Conservation (phyloP, 805 yeast species). For the Clavispora vitiphila region DNA sequence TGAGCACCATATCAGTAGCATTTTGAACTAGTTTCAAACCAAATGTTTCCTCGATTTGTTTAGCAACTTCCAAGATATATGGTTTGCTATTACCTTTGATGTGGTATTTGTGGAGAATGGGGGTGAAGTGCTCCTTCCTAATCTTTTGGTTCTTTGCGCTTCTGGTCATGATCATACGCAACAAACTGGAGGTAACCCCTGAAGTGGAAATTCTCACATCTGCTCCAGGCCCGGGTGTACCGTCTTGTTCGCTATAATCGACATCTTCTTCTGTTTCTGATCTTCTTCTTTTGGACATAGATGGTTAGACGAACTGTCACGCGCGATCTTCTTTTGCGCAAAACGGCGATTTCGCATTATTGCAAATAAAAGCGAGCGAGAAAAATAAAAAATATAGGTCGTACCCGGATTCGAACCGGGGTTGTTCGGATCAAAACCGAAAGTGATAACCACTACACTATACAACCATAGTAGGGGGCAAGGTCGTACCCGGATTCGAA, state of each 20-base stretch:
- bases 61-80: constrained; percentile 15
- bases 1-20: neutral
- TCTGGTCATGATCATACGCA: constrained; percentile 10
- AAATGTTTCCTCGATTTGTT: constrained; percentile 19
- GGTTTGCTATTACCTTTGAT: constrained; percentile 18
- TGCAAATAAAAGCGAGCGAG: neutral
- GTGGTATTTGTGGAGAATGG: constrained; percentile 8
- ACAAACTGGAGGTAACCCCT: constrained; percentile 5
- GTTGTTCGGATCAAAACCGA: constrained; percentile 78
- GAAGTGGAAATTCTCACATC: neutral
- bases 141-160: constrained; percentile 9
- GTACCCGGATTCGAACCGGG: constrained; percentile 85
- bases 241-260: neutral
- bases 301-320: neutral
- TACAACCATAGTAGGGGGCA: constrained; percentile 30
- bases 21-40: constrained; percentile 21
- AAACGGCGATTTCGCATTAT: neutral
- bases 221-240: neutral
- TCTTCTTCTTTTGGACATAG: neutral
- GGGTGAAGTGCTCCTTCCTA: constrained; percentile 10
- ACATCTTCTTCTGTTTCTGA: neutral
- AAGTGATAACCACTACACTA: constrained; percentile 80
- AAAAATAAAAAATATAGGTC: constrained; percentile 40
- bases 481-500: constrained; percentile 83
- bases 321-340: neutral